Evolutionary conservation across 495 filamentous ascomycete genomes (phyloP), one percentile per base, ranked within the genome.

Genomic region (Pyrenopolyporus hunteri): DNA sequence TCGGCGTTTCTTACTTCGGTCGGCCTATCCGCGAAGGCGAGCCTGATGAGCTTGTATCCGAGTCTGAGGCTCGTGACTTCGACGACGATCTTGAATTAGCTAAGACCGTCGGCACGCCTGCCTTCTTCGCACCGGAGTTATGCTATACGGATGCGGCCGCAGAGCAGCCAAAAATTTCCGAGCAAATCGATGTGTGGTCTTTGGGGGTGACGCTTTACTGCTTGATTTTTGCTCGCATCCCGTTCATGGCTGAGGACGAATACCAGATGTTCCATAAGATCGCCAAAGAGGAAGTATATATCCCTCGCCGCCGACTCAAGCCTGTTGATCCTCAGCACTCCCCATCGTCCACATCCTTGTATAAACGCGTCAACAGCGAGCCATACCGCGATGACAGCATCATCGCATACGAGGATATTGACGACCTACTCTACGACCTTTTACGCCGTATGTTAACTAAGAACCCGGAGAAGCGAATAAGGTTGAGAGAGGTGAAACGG

Each of bases 81-180:
- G 91, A 97, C 64, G 91, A 96, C 73, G 93, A 95, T 28, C 83
- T 93, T 48, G 94, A 98, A 64, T 78, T 99, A 17, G 92, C 95
- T 31, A 99, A 98, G 77, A 99, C 95, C 28, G 94, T 97, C 17
- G 94, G 94, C 14, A 99, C 94, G 9, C 93, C 93, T 16, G 93
- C 93, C 4, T 98, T 99, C 77, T 99, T 97, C 70, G 94, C 94
- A 3, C 94, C 94, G 3, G 94, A 99, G 70, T 83, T 99, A n/a
- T 98, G 95, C 74, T 91, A 91, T 67, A 92, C 89, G 5, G 88
- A 90, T 47, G 59, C 78, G 2, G 77, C 70, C 51, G 60, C 72
- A 31, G 70, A 76, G 29, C 80, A 80, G 57, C 81, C 80, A 10
- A 85, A 76, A 70, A 70, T 85, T 20, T 82, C 78, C 6, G 82